phyloP scores from a whole-genome alignment of 352 stramenopile species.

The Phytophthora crassamura region DNA sequence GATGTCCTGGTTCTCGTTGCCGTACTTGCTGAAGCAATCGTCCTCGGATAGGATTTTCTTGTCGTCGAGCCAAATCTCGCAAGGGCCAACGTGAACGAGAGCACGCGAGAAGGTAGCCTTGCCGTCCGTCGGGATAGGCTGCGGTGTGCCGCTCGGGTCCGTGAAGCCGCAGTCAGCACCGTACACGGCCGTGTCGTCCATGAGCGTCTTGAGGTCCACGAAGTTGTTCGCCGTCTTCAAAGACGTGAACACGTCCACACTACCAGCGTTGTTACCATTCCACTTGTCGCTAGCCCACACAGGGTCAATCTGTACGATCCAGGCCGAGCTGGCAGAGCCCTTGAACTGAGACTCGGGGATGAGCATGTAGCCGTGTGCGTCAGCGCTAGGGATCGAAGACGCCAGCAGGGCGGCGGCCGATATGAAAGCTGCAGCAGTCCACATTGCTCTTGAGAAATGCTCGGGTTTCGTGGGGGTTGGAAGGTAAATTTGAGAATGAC shows the following conservation, averaged over 20 bases:
- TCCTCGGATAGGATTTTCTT: constrained; percentile 35
- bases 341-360: constrained; percentile 29
- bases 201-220: constrained; percentile 24
- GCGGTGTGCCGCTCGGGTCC: constrained; percentile 20
- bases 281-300: constrained; percentile 24
- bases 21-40: constrained; percentile 35
- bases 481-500: no score
- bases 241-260: constrained; percentile 14
- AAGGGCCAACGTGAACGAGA: constrained; percentile 28
- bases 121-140: constrained; percentile 24
- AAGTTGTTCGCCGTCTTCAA: constrained; percentile 26
- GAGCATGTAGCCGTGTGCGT: constrained; percentile 36
- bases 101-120: constrained; percentile 29
- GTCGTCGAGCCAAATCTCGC: constrained; percentile 39
- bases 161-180: constrained; percentile 35
- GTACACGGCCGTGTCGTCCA: constrained; percentile 32
- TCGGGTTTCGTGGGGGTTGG: no score
- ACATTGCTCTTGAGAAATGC: no score
- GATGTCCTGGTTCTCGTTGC: constrained; percentile 26
- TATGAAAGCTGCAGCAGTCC: constrained; percentile 15
- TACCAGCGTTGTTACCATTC: constrained; percentile 16
- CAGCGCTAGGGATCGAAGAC: constrained; percentile 6
- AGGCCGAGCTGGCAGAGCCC: constrained; percentile 25
- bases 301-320: constrained; percentile 34
- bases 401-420: constrained; percentile 20